phyloP scores from a whole-genome alignment of 441 rosid genomes.

The Iberis amara region DNA sequence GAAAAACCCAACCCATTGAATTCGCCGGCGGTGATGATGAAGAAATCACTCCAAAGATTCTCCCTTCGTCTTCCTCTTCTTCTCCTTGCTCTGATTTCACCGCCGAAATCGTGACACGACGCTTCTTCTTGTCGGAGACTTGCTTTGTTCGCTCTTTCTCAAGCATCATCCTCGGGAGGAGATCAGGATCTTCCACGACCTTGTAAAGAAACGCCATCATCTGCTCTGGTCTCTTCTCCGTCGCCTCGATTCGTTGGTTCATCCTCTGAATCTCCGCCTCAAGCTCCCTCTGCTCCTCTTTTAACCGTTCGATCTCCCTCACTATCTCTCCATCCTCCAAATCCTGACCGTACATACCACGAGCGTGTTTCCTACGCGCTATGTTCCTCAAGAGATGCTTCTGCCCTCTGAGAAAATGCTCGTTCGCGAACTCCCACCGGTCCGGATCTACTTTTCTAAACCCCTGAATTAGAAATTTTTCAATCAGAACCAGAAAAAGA shows the following conservation, averaged over 20 bases:
- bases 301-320: constrained; percentile 64
- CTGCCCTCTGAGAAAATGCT: constrained; percentile 60
- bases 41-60: constrained; percentile 23
- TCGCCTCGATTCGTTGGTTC: constrained; percentile 61
- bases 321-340: constrained; percentile 59
- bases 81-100: constrained; percentile 30
- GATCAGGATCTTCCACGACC: constrained; percentile 71
- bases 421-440: constrained; percentile 67
- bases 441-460: constrained; percentile 68
- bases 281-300: constrained; percentile 58
- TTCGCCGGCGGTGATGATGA: constrained; percentile 37
- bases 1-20: constrained; percentile 32
- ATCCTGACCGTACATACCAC: constrained; percentile 34
- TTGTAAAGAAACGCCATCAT: constrained; percentile 58
- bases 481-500: no score
- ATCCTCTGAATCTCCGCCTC: constrained; percentile 61
- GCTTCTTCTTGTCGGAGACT: constrained; percentile 42
- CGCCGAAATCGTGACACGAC: constrained; percentile 34
- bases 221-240: constrained; percentile 79
- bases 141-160: constrained; percentile 39
- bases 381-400: constrained; percentile 50
- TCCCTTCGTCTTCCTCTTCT: constrained; percentile 27
- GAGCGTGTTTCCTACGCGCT: constrained; percentile 49
- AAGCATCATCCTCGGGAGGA: constrained; percentile 61
- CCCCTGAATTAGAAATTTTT: constrained; percentile 33